Evolutionary conservation across 1,139 yeast genomes (phyloP), one percentile per base, ranked within the genome.

Genomic region (Zygoascus meyerae): DNA sequence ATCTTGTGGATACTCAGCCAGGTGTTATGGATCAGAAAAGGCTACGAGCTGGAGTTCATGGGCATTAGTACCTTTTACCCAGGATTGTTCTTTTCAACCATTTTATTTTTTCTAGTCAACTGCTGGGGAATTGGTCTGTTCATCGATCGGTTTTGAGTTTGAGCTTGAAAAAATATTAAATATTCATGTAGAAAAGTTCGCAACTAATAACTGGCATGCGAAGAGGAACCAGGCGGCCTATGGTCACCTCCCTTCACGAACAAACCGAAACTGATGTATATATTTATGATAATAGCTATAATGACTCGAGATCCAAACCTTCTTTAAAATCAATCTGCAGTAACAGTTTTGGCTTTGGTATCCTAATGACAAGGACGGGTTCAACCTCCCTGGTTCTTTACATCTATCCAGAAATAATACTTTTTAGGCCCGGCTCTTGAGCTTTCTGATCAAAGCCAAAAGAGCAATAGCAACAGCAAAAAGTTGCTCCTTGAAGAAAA

Each of bases 401-500:
- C 26, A 21, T 21, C 26, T 21, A 7, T 21, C 26, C 4, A 21
- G 26, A 7, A 21, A 5, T 21, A 7, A 21, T 7, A 21, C 26
- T 21, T 21, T 32, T 45, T 41, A 44, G 9, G 47, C 44, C 32
- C 42, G 42, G 28, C 44, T 42, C 44, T 54, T 51, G 11, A 57
- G 34, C 35, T 41, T 45, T 44, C 65, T 57, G 34, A 62, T 31
- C 26, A 64, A 44, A 2, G 59, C 59, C 32, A 65, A 52, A 33
- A 66, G 28, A 9, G 56, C 50, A 8, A 66, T 39, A 28, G 70
- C 68, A 35, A 63, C 52, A 18, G 65, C 50, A 50, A 63, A 67
- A 31, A 89, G 75, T 65, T 86, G 92, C 64, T 90, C 97, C 69
- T 90, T 90, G 68, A 90, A 89, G 65, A 83, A 86, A 64, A 90